Percentiles rank a stretch among this genome's conserved stretches.
These are phyloP conservation scores for Conringia planisiliqua DNA, from an alignment of 345 rosid genomes.

Conservation along the genomic window DNA sequence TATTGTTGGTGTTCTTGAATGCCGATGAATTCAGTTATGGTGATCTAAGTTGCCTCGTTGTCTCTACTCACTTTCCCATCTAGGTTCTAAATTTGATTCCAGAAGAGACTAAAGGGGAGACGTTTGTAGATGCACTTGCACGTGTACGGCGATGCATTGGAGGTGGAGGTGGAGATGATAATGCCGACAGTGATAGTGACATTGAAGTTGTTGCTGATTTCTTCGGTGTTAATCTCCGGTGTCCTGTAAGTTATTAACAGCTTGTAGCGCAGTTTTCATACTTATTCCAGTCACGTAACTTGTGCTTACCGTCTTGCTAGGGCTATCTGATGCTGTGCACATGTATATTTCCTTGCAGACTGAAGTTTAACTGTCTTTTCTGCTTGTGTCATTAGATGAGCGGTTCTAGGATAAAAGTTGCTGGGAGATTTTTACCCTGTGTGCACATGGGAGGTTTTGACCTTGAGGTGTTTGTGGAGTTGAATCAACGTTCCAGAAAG, in stretches of 20 bases:
- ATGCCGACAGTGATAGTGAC: slow-evolving; percentile 95
- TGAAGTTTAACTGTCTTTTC: background rate
- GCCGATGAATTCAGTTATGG: slow-evolving; percentile 7
- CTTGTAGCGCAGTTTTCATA: slow-evolving; percentile 4
- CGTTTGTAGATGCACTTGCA: slow-evolving; percentile 77
- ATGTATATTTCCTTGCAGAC: background rate
- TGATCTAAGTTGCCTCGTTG: background rate
- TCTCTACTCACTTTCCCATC: slow-evolving; percentile 9
- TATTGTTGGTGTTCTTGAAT: background rate
- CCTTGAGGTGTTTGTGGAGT: slow-evolving; percentile 91
- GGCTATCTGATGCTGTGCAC: background rate
- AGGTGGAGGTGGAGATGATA: slow-evolving; percentile 74
- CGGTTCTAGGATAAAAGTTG: slow-evolving; percentile 95
- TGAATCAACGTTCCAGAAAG: slow-evolving; percentile 98
- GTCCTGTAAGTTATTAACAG: slow-evolving; percentile 72
- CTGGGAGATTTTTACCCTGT: slow-evolving; percentile 96
- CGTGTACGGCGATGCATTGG: slow-evolving; percentile 93
- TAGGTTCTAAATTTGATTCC: slow-evolving; percentile 83
- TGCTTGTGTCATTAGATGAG: slow-evolving; percentile 60
- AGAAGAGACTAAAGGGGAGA: slow-evolving; percentile 80
- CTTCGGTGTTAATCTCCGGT: slow-evolving; percentile 75
- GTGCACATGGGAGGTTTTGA: slow-evolving; percentile 97
- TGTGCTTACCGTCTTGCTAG: slow-evolving; percentile 9
- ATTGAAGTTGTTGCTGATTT: slow-evolving; percentile 95
- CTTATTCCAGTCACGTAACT: background rate